A percentile compares a stretch with the other conserved stretches of the same genome.
Conservation (phyloP, 768 basidiomycete genomes). For the Russula ochroleuca region DNA sequence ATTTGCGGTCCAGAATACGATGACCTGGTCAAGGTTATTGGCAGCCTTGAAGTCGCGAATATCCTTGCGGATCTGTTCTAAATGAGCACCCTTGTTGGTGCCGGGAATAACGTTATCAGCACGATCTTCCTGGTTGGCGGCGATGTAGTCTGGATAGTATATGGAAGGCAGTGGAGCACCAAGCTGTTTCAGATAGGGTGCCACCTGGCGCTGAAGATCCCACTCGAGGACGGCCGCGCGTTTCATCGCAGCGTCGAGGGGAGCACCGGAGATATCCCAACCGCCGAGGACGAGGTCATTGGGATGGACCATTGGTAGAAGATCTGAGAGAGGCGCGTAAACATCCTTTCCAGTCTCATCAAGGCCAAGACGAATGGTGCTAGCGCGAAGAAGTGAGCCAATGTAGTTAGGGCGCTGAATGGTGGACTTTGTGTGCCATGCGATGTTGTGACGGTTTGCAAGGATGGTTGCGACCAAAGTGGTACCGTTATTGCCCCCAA, state of each 20-base stretch:
- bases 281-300: constrained; percentile 97
- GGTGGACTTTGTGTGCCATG: constrained; percentile 92
- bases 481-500: constrained; percentile 96
- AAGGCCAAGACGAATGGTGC: constrained; percentile 86
- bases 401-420: constrained; percentile 96
- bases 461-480: constrained; percentile 92
- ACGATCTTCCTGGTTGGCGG: constrained; percentile 94
- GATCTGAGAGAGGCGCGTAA: constrained; percentile 85
- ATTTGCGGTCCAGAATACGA: constrained; percentile 99
- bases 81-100: constrained; percentile 80
- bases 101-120: constrained; percentile 92
- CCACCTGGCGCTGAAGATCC: constrained; percentile 94
- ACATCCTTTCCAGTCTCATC: constrained; percentile 84
- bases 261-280: constrained; percentile 90
- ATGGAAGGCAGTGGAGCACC: constrained; percentile 87
- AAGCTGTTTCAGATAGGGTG: constrained; percentile 74
- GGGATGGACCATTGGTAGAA: constrained; percentile 96
- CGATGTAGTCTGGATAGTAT: constrained; percentile 97
- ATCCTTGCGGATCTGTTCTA: constrained; percentile 88
- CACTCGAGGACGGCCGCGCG: constrained; percentile 93
- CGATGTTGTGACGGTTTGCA: constrained; percentile 92
- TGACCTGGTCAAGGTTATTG: constrained; percentile 77
- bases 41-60: constrained; percentile 88
- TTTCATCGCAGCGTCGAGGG: constrained; percentile 89
- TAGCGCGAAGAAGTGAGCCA: constrained; percentile 92